A percentile compares a stretch with the other conserved stretches of the same genome.
Conservation (phyloP, 2,329 filamentous ascomycete species). For the Ophiobolus disseminans region DNA sequence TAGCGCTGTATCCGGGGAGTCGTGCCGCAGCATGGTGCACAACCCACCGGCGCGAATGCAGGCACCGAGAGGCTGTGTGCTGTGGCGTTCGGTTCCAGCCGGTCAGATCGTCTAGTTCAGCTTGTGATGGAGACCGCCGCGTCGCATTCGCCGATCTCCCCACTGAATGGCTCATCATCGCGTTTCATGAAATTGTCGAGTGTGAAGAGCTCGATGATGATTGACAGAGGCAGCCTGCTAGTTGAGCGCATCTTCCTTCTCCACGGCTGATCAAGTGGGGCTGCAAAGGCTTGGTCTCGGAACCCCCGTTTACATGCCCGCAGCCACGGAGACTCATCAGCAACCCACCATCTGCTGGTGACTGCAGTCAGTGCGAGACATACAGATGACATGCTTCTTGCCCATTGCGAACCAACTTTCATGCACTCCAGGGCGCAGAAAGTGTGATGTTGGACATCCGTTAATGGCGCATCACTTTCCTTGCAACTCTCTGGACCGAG, state of each 20-base stretch:
- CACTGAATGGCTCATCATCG: constrained; percentile 17
- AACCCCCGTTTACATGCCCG: constrained; percentile 3
- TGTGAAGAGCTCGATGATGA: constrained; percentile 9
- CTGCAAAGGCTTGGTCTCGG: constrained; percentile 18
- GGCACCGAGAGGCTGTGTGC: constrained; percentile 11
- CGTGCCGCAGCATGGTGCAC: constrained; percentile 28
- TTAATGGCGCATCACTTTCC: no score
- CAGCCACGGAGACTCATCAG: constrained; percentile 7
- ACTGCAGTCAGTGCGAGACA: constrained; percentile 9
- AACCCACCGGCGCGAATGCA: constrained; percentile 13
- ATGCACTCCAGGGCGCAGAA: neutral
- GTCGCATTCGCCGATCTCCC: constrained; percentile 5
- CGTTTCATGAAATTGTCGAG: constrained; percentile 19
- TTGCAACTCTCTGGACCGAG: no score
- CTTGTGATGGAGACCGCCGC: constrained; percentile 12
- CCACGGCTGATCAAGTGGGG: constrained; percentile 16
- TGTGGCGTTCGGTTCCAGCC: constrained; percentile 16
- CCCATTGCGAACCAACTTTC: neutral
- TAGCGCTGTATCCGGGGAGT: constrained; percentile 10
- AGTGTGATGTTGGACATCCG: no score
- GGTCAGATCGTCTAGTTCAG: constrained; percentile 12
- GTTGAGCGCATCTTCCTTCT: constrained; percentile 5
- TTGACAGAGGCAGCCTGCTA: constrained; percentile 8
- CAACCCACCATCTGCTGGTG: neutral
- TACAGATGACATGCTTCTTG: constrained; percentile 4